phyloP scores from a whole-genome alignment of 2,329 filamentous ascomycete genomes.

The Drechmeria coniospora region DNA sequence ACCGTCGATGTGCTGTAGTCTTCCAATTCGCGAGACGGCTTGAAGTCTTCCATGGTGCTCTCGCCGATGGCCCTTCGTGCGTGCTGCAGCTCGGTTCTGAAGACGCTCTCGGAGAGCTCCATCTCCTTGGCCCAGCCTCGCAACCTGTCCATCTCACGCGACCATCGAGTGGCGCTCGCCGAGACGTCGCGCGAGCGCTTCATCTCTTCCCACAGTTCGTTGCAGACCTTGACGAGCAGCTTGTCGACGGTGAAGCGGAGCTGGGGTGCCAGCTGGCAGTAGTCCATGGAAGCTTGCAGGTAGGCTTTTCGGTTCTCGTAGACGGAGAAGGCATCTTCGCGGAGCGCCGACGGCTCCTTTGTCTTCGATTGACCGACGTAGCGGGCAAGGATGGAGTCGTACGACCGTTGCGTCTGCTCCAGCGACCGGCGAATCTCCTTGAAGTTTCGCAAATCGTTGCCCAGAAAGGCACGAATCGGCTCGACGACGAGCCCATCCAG shows the following conservation, averaged over 20 bases:
- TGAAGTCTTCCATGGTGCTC: slow-evolving; percentile 49
- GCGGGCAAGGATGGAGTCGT: slow-evolving; percentile 65
- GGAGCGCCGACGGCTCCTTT: slow-evolving; percentile 79
- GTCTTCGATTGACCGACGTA: slow-evolving; percentile 79
- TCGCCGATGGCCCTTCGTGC: slow-evolving; percentile 75
- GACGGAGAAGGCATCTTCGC: slow-evolving; percentile 90
- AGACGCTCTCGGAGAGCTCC: slow-evolving; percentile 73
- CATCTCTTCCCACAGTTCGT: slow-evolving; percentile 81
- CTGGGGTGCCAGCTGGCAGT: slow-evolving; percentile 75
- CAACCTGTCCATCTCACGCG: slow-evolving; percentile 75
- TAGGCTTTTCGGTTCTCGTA: slow-evolving; percentile 88
- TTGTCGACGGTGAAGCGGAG: slow-evolving; percentile 72
- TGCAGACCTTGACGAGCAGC: slow-evolving; percentile 69
- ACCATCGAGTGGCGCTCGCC: slow-evolving; percentile 49
- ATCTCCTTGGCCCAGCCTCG: slow-evolving; percentile 89
- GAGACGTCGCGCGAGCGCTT: slow-evolving; percentile 53
- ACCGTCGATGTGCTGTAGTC: slow-evolving; percentile 86
- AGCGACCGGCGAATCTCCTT: slow-evolving; percentile 67
- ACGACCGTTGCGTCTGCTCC: slow-evolving; percentile 68
- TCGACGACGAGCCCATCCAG: slow-evolving; percentile 67
- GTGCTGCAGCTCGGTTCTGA: slow-evolving; percentile 64
- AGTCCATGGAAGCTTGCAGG: slow-evolving; percentile 84
- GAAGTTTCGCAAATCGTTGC: slow-evolving; percentile 67
- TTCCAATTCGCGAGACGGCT: slow-evolving; percentile 82
- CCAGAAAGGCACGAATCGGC: slow-evolving; percentile 64